A percentile compares a stretch with the other conserved stretches of the same genome.
Evolutionary conservation across 2,329 filamentous ascomycete genomes (phyloP).

Genomic region (Claviceps capensis): DNA sequence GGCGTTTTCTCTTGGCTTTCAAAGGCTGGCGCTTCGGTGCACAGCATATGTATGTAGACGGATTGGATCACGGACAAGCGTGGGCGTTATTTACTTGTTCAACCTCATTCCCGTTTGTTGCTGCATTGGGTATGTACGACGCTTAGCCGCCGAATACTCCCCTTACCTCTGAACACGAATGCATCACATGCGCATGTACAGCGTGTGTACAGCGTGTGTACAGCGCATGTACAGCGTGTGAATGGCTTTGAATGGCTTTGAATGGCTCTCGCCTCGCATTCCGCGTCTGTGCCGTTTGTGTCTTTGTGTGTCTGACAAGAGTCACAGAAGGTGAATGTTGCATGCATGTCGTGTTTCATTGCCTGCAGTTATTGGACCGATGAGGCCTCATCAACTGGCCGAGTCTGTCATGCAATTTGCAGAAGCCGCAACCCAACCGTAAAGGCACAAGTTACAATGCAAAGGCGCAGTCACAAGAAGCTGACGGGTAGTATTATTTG

Average conservation of each 20-base stretch:
- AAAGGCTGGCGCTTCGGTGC: constrained; percentile 4
- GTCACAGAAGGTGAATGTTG: too few relatives aligned
- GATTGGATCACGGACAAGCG: background rate
- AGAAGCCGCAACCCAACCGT: too few relatives aligned
- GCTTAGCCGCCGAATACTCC: background rate
- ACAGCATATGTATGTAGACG: background rate
- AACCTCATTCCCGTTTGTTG: background rate
- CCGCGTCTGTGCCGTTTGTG: background rate
- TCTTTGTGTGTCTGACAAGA: background rate
- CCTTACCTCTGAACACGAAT: background rate
- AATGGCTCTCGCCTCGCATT: background rate
- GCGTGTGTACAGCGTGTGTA: too few relatives aligned
- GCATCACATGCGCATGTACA: background rate
- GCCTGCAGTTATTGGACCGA: background rate
- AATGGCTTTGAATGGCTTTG: background rate
- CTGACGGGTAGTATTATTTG: too few relatives aligned
- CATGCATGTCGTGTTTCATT: background rate
- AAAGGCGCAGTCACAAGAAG: too few relatives aligned
- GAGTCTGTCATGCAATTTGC: background rate
- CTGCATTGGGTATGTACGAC: background rate
- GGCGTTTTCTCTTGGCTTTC: background rate
- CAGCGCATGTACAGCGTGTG: too few relatives aligned
- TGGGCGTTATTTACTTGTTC: background rate
- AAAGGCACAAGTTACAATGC: too few relatives aligned
- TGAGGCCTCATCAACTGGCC: background rate